phyloP scores from a whole-genome alignment of 2,329 filamentous ascomycete species.

The Cytospora piceae region DNA sequence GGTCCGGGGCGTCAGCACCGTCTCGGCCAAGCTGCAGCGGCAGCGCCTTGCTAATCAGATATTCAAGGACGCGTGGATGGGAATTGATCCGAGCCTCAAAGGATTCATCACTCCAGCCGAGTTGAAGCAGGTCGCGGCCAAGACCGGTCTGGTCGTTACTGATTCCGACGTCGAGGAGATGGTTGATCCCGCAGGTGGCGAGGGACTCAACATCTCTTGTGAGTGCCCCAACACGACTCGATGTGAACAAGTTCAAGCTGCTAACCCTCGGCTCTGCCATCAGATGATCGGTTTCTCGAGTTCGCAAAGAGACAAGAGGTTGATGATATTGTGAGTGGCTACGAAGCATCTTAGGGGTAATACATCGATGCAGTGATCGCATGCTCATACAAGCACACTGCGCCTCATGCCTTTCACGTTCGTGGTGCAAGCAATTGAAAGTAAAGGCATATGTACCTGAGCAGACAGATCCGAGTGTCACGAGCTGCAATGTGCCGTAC shows the following conservation, averaged over 20 bases:
- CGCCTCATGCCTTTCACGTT: too few species aligned
- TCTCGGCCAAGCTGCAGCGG: constrained; percentile 27
- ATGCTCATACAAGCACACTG: too few species aligned
- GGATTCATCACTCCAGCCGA: constrained; percentile 41
- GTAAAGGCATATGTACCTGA: too few species aligned
- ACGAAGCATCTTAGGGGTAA: constrained; percentile 18
- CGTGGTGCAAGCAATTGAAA: too few species aligned
- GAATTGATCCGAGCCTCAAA: constrained; percentile 40
- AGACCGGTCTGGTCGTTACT: constrained; percentile 40
- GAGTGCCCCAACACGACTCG: constrained; percentile 31
- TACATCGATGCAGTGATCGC: too few species aligned
- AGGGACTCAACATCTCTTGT: constrained; percentile 43
- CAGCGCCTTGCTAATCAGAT: constrained; percentile 28
- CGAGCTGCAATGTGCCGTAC: too few species aligned
- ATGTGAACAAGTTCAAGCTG: neutral
- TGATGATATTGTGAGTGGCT: constrained; percentile 36
- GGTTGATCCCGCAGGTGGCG: constrained; percentile 41
- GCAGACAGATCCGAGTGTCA: too few species aligned
- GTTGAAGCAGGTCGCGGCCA: constrained; percentile 41
- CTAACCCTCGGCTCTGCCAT: constrained; percentile 6
- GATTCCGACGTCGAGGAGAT: constrained; percentile 41
- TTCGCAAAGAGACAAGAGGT: constrained; percentile 42
- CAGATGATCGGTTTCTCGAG: constrained; percentile 41
- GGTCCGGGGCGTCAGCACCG: constrained; percentile 27
- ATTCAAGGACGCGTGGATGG: constrained; percentile 40